These are phyloP conservation scores for Boletus fagicola DNA, from an alignment of 768 basidiomycete genomes.

Conservation along the genomic window DNA sequence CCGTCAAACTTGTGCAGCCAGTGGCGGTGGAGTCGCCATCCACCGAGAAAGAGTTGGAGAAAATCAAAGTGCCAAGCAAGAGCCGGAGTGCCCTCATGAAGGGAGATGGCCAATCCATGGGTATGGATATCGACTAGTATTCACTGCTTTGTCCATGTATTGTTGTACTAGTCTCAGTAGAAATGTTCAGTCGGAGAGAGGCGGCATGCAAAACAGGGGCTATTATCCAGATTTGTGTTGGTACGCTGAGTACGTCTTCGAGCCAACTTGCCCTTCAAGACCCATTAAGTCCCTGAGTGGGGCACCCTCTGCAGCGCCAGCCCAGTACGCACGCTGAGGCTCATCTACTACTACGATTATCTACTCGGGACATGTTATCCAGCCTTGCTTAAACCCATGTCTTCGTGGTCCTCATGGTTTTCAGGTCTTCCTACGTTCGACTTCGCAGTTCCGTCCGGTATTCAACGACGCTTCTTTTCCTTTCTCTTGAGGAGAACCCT, in stretches of 20 bases:
- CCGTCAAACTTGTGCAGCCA: constrained; percentile 68
- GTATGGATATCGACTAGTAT: constrained; percentile 78
- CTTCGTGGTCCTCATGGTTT: constrained; percentile 58
- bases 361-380: constrained; percentile 16
- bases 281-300: constrained; percentile 3
- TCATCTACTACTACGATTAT: not conserved
- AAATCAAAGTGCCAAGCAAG: constrained; percentile 70
- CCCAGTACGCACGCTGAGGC: not conserved
- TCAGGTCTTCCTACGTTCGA: constrained; percentile 60
- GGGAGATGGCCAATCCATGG: constrained; percentile 86
- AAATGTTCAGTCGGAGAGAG: not conserved
- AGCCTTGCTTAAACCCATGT: constrained; percentile 35
- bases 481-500: constrained; percentile 81
- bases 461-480: constrained; percentile 88
- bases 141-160: not conserved
- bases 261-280: not conserved
- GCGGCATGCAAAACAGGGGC: constrained; percentile 14
- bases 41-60: constrained; percentile 61
- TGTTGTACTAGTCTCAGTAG: not conserved
- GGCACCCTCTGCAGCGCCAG: constrained; percentile 4
- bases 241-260: not conserved
- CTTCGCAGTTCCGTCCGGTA: constrained; percentile 61
- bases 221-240: constrained; percentile 19
- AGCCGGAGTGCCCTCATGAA: constrained; percentile 70
- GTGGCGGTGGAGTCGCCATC: constrained; percentile 43